These are phyloP conservation scores for Penicillium ucsense DNA, from an alignment of 495 filamentous ascomycete species.

Conservation along the genomic window DNA sequence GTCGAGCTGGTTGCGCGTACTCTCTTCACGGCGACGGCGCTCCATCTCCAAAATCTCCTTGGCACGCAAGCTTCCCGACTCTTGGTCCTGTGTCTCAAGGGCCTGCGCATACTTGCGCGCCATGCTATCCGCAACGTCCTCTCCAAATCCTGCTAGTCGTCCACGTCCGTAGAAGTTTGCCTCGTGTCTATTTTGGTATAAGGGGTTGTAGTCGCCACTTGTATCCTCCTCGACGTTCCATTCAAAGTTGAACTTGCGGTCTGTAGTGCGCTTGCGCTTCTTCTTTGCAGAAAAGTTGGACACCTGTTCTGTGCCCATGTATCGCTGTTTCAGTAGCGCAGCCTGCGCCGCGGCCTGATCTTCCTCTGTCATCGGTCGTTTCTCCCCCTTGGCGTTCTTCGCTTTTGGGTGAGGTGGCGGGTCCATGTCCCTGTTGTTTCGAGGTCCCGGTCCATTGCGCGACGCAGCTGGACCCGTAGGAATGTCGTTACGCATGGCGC, in stretches of 20 bases:
- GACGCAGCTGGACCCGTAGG: constrained; percentile 47
- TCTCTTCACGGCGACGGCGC: constrained; percentile 64
- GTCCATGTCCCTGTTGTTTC: constrained; percentile 44
- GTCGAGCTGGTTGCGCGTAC: constrained; percentile 58
- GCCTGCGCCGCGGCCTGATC: constrained; percentile 62
- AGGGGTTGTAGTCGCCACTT: constrained; percentile 76
- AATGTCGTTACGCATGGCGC: constrained; percentile 54
- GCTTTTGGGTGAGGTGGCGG: constrained; percentile 38
- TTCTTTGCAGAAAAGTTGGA: constrained; percentile 94
- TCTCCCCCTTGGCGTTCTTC: constrained; percentile 35
- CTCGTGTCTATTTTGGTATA: constrained; percentile 68
- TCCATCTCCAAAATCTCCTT: constrained; percentile 84
- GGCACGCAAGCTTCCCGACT: constrained; percentile 70
- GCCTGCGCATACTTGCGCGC: constrained; percentile 68
- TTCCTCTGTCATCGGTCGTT: constrained; percentile 42
- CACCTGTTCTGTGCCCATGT: constrained; percentile 85
- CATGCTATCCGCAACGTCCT: constrained; percentile 61
- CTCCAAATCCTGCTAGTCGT: constrained; percentile 71
- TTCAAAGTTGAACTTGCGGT: constrained; percentile 98
- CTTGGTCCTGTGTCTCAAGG: constrained; percentile 66
- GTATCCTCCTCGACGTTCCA: constrained; percentile 98
- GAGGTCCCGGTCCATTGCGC: constrained; percentile 32
- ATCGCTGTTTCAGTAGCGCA: constrained; percentile 66
- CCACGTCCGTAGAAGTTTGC: constrained; percentile 75
- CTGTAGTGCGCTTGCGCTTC: constrained; percentile 85